Base-by-base conservation (phyloP, 306 rosid genomes). In the Macrotyloma uniflorum region DNA sequence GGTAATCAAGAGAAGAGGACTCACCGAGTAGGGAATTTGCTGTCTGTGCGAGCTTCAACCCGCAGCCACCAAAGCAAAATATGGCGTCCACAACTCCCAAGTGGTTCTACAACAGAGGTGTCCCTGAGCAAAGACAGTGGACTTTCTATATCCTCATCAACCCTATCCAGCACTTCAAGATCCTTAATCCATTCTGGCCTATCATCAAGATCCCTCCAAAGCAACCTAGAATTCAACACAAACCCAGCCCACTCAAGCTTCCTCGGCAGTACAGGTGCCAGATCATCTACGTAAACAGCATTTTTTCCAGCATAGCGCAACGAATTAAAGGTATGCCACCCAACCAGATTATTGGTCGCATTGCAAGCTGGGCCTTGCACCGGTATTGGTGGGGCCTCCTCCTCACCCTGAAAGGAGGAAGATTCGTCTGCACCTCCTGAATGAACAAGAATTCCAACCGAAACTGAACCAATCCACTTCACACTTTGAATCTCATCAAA, bases 321-420 rank as follows among this genome's bases (percentile, higher is more conserved):
- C 1, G 93, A 76, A 81, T 95, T 89, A 76, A 89, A 95, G 66
- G 96, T 92, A 82, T 95, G 97, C 98, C 96, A 91, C 71, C 98
- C 98, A 74, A 85, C 89, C 82, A 95, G 83, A 43, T 83, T 79
- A 78, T 87, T 76, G 59, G 96, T 89, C 11, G 89, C 88, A 79
- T 92, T 95, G 84, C 98, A 95, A 65, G 98, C 92, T 87, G 97
- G 98, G 82, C 98, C 98, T 75, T 95, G 98, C 63, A 91, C 86
- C 2, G 98, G 98, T 85, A 86, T 55, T 53, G 77, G 46, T 4
- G 59, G 66, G 40, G 70, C 63, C 78, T 82, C 86, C 85, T 79
- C 93, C 68, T 86, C 87, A 23, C 79, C 87, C 77, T 14, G 75
- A 40, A 36, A 2, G 30, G 88, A 75, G 3, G 88, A 77, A 45